Percentiles rank a stretch among this genome's conserved stretches.
phyloP scores from a whole-genome alignment of 1,139 yeast species.

The Arxiozyma slooffiae region DNA sequence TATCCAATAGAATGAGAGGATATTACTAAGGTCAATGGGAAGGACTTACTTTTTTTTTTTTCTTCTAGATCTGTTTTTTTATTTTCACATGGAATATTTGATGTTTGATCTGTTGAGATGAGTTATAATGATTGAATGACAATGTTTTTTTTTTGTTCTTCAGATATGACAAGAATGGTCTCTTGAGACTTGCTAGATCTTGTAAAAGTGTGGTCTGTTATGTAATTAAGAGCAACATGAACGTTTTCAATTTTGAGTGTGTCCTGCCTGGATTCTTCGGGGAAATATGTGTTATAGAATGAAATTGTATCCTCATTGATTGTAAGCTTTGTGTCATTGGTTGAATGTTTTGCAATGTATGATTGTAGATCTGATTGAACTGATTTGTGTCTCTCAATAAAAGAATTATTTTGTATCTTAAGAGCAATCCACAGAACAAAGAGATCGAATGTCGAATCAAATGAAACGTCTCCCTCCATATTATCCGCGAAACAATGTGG shows the following conservation, averaged over 20 bases:
- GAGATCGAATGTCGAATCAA: slow-evolving; percentile 17
- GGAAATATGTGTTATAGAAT: slow-evolving; percentile 8
- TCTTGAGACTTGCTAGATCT: slow-evolving; percentile 8
- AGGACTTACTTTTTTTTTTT: not conserved
- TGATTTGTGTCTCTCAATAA: slow-evolving; percentile 15
- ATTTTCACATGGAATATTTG: too few relatives aligned
- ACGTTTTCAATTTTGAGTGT: slow-evolving; percentile 7
- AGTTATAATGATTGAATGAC: not conserved
- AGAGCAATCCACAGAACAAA: slow-evolving; percentile 21
- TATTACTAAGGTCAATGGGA: not conserved
- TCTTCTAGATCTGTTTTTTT: not conserved
- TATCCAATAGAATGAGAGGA: not conserved
- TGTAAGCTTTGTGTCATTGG: not conserved
- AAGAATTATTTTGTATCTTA: slow-evolving; percentile 13
- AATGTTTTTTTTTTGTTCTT: too few relatives aligned
- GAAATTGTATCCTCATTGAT: slow-evolving; percentile 5
- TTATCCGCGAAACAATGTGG: slow-evolving; percentile 10
- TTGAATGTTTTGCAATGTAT: not conserved
- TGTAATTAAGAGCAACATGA: slow-evolving; percentile 11
- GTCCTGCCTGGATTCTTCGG: not conserved
- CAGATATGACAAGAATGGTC: slow-evolving; percentile 3
- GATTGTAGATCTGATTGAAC: slow-evolving; percentile 9
- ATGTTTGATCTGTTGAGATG: too few relatives aligned
- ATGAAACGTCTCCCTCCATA: slow-evolving; percentile 13
- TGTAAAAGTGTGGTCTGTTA: slow-evolving; percentile 15